Base-by-base conservation (phyloP, 73 alveolate species). In the Paramecium tetraurelia region DNA sequence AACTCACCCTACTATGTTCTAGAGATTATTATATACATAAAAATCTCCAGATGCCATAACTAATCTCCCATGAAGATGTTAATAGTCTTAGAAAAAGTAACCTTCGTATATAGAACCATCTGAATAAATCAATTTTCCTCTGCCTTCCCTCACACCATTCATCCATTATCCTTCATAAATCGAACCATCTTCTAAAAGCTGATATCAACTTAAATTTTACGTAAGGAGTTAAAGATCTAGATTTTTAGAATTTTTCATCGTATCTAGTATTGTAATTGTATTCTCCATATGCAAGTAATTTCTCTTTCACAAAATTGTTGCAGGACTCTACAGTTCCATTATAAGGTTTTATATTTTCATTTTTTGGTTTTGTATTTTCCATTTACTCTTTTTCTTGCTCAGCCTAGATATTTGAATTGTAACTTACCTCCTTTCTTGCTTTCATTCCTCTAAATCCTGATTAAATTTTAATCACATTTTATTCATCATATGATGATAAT, bases 61-160 rank as follows among this genome's bases (percentile, higher is more conserved):
- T 10, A 98, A 97, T 29, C 92, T 77, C 29, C 99, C 99, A 41
- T 95, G 94, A 24, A 96, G 93, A 75, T 95, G 92, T 86, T 94
- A 89, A 57, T 85, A 83, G n/a, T 96, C 97, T 77, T 94, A 77
- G 33, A n/a, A 58, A 88, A 93, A 95, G 18, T 68, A 33, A 0
- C 95, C 98, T 76, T 92, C 96, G 35, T 93, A 92, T 53, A 48
- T 46, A 6, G 90, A 80, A 44, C 72, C 72, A 44, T 80, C 90
- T 11, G 90, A 22, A 14, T 46, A 80, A 2, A 43, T 22, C 20
- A 43, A 21, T 43, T 92, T 85, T 43, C 95, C 95, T 33, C 68
- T 58, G 6, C 95, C 95, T 29, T 92, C 58, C 59, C 59, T 84
- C 16, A 22, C 12, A 7, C 93, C 95, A 84, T 92, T 68, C 40